phyloP scores from a whole-genome alignment of 73 alveolate species.

The Loxodes magnus region DNA sequence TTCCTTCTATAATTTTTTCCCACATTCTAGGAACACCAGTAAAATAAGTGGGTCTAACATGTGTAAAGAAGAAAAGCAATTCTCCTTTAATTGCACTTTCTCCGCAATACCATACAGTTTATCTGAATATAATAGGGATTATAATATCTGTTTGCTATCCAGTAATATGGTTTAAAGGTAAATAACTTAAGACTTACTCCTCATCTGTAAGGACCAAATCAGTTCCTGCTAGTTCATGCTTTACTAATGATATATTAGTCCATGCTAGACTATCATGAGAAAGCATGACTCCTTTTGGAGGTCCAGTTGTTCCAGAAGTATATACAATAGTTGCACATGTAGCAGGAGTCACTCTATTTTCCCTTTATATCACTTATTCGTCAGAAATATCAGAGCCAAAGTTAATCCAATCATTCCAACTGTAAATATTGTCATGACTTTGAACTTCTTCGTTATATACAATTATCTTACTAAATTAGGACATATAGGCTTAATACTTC shows the following conservation, averaged over 20 bases:
- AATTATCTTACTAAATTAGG: conserved; percentile 11
- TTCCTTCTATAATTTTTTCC: conserved; percentile 76
- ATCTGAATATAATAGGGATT: conserved; percentile 26
- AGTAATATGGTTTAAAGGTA: conserved; percentile 70
- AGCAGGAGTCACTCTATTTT: conserved; percentile 37
- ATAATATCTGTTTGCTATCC: conserved; percentile 53
- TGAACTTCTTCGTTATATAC: conserved; percentile 14
- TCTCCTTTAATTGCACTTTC: conserved; percentile 81
- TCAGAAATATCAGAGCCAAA: background rate
- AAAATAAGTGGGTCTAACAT: conserved; percentile 71
- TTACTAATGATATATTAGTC: conserved; percentile 8
- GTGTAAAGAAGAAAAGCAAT: conserved; percentile 45
- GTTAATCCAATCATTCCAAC: conserved; percentile 56
- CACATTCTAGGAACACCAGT: conserved; percentile 81
- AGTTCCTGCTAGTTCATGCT: background rate
- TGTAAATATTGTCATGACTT: background rate
- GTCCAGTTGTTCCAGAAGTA: conserved; percentile 85
- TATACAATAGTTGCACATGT: conserved; percentile 57
- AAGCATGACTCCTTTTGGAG: conserved; percentile 80
- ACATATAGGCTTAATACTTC: conserved; percentile 50
- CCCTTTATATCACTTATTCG: background rate
- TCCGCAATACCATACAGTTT: conserved; percentile 44
- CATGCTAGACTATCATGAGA: conserved; percentile 55
- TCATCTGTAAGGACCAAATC: conserved; percentile 2
- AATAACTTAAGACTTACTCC: conserved; percentile 55